Evolutionary conservation across 768 basidiomycete genomes (phyloP).

Genomic region (Kwoniella europaea): DNA sequence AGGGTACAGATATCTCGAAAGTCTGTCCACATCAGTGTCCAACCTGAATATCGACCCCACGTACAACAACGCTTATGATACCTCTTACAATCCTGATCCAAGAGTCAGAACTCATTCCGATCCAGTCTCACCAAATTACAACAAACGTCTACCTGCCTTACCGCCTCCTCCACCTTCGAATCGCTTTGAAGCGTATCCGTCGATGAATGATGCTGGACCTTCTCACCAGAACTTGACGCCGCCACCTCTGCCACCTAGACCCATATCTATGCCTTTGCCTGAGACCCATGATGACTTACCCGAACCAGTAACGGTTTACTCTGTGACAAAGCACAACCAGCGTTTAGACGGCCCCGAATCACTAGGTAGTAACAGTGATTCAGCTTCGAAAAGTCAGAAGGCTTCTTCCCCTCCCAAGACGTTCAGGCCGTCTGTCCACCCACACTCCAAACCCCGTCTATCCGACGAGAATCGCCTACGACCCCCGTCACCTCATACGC

Average conservation of each 20-base stretch:
- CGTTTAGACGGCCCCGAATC: too few relatives aligned
- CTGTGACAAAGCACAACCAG: too few relatives aligned
- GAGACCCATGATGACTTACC: background rate
- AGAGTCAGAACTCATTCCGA: background rate
- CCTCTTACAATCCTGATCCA: background rate
- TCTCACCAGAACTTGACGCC: background rate
- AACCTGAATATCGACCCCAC: background rate
- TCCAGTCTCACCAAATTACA: slow-evolving; percentile 12
- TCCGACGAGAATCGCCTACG: slow-evolving; percentile 18
- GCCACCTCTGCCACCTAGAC: slow-evolving; percentile 25
- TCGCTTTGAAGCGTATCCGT: background rate
- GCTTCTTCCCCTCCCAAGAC: background rate
- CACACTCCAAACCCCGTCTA: slow-evolving; percentile 21
- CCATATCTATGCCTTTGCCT: slow-evolving; percentile 19
- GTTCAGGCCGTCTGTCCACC: slow-evolving; percentile 23
- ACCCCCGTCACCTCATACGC: slow-evolving; percentile 8
- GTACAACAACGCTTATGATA: background rate
- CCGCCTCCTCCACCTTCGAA: slow-evolving; percentile 10
- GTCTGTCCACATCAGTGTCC: slow-evolving; percentile 11
- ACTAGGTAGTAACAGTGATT: background rate
- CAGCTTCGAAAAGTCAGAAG: background rate
- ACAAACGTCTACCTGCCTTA: slow-evolving; percentile 22
- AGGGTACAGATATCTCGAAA: slow-evolving; percentile 8
- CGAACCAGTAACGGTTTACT: background rate
- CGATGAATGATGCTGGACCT: slow-evolving; percentile 1